Evolutionary conservation across 2,329 filamentous ascomycete genomes (phyloP).

Genomic region (Pseudovirgaria hyperparasitica): DNA sequence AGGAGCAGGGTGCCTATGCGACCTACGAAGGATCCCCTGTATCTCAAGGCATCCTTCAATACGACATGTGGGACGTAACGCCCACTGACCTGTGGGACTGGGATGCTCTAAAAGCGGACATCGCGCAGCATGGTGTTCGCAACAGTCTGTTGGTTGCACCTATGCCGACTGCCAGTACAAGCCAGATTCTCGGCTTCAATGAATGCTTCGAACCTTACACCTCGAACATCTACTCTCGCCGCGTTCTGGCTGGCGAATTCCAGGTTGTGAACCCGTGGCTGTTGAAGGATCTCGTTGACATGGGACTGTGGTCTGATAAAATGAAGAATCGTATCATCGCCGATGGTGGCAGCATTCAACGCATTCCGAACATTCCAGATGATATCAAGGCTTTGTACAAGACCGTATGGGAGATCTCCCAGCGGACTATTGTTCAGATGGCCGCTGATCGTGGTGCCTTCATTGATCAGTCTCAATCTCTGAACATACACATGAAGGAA

Average conservation of each 20-base stretch:
- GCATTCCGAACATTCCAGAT: slow-evolving; percentile 89
- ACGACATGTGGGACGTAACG: slow-evolving; percentile 96
- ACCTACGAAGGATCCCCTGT: slow-evolving; percentile 90
- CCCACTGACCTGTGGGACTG: slow-evolving; percentile 96
- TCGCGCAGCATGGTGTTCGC: slow-evolving; percentile 84
- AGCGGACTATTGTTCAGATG: slow-evolving; percentile 93
- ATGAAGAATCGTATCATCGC: slow-evolving; percentile 99
- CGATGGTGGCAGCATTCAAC: slow-evolving; percentile 89
- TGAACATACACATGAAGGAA: slow-evolving; percentile 99
- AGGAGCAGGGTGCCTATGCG: slow-evolving; percentile 70
- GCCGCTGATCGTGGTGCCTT: slow-evolving; percentile 95
- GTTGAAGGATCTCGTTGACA: slow-evolving; percentile 93
- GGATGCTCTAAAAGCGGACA: slow-evolving; percentile 75
- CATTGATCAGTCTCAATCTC: slow-evolving; percentile 96
- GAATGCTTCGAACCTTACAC: slow-evolving; percentile 99
- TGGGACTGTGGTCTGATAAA: slow-evolving; percentile 96
- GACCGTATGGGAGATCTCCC: slow-evolving; percentile 98
- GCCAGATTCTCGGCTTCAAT: slow-evolving; percentile 96
- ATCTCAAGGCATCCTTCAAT: slow-evolving; percentile 91
- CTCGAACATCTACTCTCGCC: slow-evolving; percentile 98
- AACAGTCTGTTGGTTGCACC: slow-evolving; percentile 93
- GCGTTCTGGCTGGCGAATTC: slow-evolving; percentile 96
- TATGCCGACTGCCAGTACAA: slow-evolving; percentile 96
- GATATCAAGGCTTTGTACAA: slow-evolving; percentile 98
- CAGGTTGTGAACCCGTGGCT: slow-evolving; percentile 99